Evolutionary conservation across 2,329 filamentous ascomycete genomes (phyloP).

Genomic region (Colletotrichum sp.): DNA sequence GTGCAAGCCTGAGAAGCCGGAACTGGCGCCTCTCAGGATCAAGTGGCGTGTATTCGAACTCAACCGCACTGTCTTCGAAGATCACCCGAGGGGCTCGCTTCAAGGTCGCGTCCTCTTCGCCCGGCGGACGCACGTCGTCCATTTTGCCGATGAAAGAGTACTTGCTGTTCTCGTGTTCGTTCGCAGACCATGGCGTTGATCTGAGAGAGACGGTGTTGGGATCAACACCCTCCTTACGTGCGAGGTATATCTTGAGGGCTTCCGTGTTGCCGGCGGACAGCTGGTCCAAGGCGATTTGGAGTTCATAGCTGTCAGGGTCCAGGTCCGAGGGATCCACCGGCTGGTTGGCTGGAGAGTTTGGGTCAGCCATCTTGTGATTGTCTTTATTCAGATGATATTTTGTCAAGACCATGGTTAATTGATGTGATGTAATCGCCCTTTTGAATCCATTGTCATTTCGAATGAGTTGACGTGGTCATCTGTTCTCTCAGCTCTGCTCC

Average conservation of each 20-base stretch:
- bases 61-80: background rate
- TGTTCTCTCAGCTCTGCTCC: background rate
- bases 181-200: background rate
- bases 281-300: constrained; percentile 4
- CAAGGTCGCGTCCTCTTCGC: background rate
- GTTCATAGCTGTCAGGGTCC: background rate
- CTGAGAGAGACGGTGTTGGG: background rate
- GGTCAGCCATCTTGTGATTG: background rate
- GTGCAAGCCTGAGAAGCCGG: background rate
- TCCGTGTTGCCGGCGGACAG: background rate
- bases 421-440: rapidly evolving
- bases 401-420: background rate
- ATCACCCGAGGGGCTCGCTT: background rate
- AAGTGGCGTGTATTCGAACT: background rate
- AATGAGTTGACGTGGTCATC: background rate
- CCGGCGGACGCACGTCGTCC: background rate
- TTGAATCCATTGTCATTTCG: background rate
- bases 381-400: background rate
- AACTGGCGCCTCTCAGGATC: background rate
- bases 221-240: background rate
- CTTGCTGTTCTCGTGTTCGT: background rate
- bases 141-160: background rate
- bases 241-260: background rate
- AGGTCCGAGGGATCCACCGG: background rate
- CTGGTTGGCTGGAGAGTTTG: background rate